phyloP scores from a whole-genome alignment of 129 eudicot species.

The Lactuca saligna region DNA sequence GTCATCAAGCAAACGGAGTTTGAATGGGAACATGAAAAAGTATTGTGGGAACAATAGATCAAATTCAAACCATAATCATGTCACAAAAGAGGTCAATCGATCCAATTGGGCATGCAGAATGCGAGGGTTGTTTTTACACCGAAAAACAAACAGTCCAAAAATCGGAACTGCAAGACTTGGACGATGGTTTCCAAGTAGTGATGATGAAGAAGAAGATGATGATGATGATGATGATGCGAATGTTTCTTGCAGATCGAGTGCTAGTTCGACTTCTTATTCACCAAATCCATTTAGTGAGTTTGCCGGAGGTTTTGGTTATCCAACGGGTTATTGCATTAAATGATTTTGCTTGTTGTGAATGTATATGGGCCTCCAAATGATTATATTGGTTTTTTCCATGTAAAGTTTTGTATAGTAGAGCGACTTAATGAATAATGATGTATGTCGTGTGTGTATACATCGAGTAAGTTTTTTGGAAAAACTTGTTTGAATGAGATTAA shows the following conservation, averaged over 20 bases:
- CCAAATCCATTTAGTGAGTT: slow-evolving; percentile 9
- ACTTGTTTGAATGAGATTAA: no score
- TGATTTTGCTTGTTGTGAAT: neutral
- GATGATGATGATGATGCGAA: slow-evolving; percentile 2
- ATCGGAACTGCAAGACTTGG: slow-evolving; percentile 27
- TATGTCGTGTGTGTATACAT: neutral
- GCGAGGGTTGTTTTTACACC: slow-evolving; percentile 9
- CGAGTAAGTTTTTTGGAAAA: neutral
- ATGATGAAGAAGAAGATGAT: neutral
- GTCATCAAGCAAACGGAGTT: slow-evolving; percentile 20
- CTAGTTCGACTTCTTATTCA: neutral
- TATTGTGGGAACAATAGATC: neutral
- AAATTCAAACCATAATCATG: slow-evolving; percentile 11
- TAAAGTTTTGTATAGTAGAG: neutral
- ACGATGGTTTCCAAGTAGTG: slow-evolving; percentile 13
- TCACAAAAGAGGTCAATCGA: slow-evolving; percentile 12
- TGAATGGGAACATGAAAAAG: slow-evolving; percentile 13
- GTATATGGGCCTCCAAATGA: neutral
- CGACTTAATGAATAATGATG: no score
- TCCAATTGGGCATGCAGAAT: slow-evolving; percentile 10
- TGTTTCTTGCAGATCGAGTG: slow-evolving; percentile 2
- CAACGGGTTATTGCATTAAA: slow-evolving; percentile 34
- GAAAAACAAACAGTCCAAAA: neutral
- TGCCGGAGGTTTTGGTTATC: slow-evolving; percentile 32
- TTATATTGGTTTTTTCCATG: neutral